Evolutionary conservation across 805 yeast species (phyloP), one percentile per base, ranked within the genome.

Genomic region (Debaryomyces tyrocola): DNA sequence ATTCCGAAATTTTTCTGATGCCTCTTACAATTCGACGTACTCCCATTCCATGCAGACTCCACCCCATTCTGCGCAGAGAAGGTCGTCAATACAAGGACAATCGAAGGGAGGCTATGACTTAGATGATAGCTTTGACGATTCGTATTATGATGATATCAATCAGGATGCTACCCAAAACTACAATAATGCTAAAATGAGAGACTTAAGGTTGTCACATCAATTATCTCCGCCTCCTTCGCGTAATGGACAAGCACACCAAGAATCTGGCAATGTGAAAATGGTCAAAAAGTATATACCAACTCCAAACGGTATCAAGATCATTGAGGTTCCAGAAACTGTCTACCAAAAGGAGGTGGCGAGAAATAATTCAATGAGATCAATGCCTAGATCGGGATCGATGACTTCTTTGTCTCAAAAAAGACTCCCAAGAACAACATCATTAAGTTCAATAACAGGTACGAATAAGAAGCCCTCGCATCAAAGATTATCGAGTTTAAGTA

Each of bases 251-350:
- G 17, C 41, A 6, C 41, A 48, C 1, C 36, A 4, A 27, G 5
- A 38, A 8, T 21, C 11, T 12, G 31, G 18, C 15, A 15, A 45
- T 14, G 63, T 57, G 11, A 77, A 69, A 45, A 84, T 78, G 67
- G 77, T 85, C 8, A 84, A 83, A 53, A 84, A 80, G 51, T 86
- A 85, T 66, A 75, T 86, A 39, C 92, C 94, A 2, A 84, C 90
- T 1, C 83, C 87, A 3, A 75, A 80, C 54, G 94, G 94, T 11
- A 72, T 86, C 45, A 78, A 83, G 41, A 74, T 84, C 8, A 70
- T 86, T 4, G 91, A 86, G 54, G 90, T 86, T 3, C 87, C 90
- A 0, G 75, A 69, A 46, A 76, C 74, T 10, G 56, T 62, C 33
- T 58, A 66, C 47, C 59, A 68, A 41, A 59, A 64, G 48, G 75